phyloP scores from a whole-genome alignment of 306 rosid species.

The Argentina anserina region DNA sequence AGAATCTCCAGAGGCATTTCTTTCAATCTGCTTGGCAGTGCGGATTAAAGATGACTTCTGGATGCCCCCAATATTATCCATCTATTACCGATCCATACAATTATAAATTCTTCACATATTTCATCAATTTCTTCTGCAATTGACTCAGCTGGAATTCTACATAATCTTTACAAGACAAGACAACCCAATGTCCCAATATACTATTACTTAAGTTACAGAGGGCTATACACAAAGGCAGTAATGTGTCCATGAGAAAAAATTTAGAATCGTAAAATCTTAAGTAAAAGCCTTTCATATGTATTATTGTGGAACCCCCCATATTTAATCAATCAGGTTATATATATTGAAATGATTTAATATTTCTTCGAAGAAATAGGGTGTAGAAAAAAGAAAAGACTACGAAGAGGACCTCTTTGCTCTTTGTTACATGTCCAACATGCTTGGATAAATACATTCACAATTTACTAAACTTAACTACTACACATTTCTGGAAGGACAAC shows the following conservation, averaged over 20 bases:
- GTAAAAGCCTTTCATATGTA: background rate
- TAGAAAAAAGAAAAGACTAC: no score
- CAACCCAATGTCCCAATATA: background rate
- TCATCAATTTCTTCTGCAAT: background rate
- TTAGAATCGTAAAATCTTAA: background rate
- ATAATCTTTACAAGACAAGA: background rate
- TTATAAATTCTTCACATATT: background rate
- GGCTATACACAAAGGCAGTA: background rate
- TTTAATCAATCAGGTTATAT: background rate
- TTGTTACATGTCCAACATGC: background rate
- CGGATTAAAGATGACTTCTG: background rate
- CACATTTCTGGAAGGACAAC: background rate
- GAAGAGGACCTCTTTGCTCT: background rate
- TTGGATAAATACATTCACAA: background rate
- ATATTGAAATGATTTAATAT: background rate
- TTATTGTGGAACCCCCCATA: background rate
- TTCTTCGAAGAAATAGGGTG: background rate
- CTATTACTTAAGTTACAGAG: background rate
- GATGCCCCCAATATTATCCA: background rate
- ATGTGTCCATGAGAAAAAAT: background rate
- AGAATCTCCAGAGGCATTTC: slow-evolving; percentile 7
- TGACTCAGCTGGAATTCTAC: background rate
- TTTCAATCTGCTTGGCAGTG: background rate
- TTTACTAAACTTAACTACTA: background rate
- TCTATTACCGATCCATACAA: background rate